phyloP scores from a whole-genome alignment of 805 yeast genomes.

The Tetrapisispora fleetii region DNA sequence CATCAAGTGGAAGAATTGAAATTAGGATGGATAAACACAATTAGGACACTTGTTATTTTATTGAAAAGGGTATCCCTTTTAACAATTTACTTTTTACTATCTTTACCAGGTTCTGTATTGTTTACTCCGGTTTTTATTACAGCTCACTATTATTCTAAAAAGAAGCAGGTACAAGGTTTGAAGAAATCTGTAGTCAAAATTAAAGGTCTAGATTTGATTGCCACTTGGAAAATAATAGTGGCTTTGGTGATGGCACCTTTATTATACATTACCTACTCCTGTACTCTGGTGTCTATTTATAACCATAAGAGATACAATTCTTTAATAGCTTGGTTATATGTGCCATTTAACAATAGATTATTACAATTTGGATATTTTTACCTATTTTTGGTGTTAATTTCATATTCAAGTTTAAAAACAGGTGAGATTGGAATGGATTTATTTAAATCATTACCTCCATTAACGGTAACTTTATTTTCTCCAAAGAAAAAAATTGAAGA shows the following conservation, averaged over 20 bases:
- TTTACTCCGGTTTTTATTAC: slow-evolving; percentile 80
- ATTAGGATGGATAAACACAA: slow-evolving; percentile 35
- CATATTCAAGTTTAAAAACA: slow-evolving; percentile 76
- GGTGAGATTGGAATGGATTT: slow-evolving; percentile 90
- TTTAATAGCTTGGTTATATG: slow-evolving; percentile 28
- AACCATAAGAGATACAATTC: slow-evolving; percentile 17
- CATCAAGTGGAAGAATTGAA: slow-evolving; percentile 52
- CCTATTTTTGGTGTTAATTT: slow-evolving; percentile 55
- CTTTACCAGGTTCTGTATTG: slow-evolving; percentile 76
- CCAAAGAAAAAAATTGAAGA: slow-evolving; percentile 37
- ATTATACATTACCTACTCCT: slow-evolving; percentile 67
- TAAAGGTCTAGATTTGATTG: slow-evolving; percentile 81
- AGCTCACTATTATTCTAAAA: slow-evolving; percentile 57
- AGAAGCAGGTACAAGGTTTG: slow-evolving; percentile 68
- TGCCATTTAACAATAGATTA: slow-evolving; percentile 15
- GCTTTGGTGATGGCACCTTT: slow-evolving; percentile 79
- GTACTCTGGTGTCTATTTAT: slow-evolving; percentile 29
- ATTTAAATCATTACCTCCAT: slow-evolving; percentile 69
- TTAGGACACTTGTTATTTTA: slow-evolving; percentile 41
- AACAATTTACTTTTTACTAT: slow-evolving; percentile 42
- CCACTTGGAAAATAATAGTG: slow-evolving; percentile 90
- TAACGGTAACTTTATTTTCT: slow-evolving; percentile 36
- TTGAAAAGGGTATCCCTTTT: slow-evolving; percentile 45
- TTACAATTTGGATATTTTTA: slow-evolving; percentile 38
- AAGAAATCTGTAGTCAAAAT: slow-evolving; percentile 89